These are phyloP conservation scores for Scheffersomyces spartinae DNA, from an alignment of 805 yeast species.

Conservation along the genomic window DNA sequence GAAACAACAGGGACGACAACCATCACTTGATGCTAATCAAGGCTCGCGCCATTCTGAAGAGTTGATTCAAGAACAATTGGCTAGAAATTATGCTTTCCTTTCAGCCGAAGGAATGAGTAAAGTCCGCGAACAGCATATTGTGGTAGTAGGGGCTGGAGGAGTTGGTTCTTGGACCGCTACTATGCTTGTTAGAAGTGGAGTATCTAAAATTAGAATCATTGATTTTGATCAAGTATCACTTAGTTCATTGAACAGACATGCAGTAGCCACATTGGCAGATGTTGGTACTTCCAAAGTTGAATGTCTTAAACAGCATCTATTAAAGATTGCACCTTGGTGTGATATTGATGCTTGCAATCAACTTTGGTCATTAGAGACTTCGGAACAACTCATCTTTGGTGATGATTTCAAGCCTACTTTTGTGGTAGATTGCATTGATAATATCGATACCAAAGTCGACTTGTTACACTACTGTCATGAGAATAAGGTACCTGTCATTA, in stretches of 20 bases:
- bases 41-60: conserved; percentile 54
- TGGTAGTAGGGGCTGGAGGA: conserved; percentile 92
- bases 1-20: conserved; percentile 6
- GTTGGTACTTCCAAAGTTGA: conserved; percentile 90
- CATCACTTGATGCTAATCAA: too few species aligned
- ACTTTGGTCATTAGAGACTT: conserved; percentile 60
- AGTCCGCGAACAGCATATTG: conserved; percentile 59
- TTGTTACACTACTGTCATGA: conserved; percentile 61
- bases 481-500: conserved; percentile 53
- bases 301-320: conserved; percentile 58
- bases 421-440: conserved; percentile 92
- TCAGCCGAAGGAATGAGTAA: conserved; percentile 75
- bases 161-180: conserved; percentile 96
- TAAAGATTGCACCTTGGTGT: conserved; percentile 88
- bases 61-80: conserved; percentile 81
- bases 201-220: conserved; percentile 62
- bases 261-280: conserved; percentile 82
- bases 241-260: conserved; percentile 86
- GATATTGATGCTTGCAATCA: conserved; percentile 66
- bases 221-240: conserved; percentile 96
- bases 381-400: conserved; percentile 46
- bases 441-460: conserved; percentile 94
- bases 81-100: conserved; percentile 85
- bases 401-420: conserved; percentile 51
- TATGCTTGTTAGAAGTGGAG: conserved; percentile 86